Percentiles rank a stretch among this genome's conserved stretches.
These are phyloP conservation scores for Chaetoceros tenuissimus DNA, from an alignment of 108 stramenopile species.

Conservation along the genomic window DNA sequence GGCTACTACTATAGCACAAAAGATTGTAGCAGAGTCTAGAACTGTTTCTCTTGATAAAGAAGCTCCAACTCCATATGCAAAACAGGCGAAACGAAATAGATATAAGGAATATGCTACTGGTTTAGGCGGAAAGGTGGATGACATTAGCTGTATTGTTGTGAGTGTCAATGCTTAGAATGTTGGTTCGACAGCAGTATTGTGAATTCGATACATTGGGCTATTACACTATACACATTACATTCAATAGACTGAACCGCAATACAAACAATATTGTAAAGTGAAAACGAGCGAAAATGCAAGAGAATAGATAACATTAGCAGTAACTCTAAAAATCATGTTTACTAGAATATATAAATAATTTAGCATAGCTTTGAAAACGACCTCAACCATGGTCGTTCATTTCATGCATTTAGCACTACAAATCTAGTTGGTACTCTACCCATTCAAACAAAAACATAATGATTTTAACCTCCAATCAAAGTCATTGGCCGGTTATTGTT, in stretches of 20 bases:
- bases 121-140: constrained; percentile 81
- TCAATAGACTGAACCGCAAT: no score
- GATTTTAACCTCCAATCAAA: constrained; percentile 87
- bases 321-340: no score
- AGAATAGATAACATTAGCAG: no score
- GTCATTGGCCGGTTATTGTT: constrained; percentile 92
- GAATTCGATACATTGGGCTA: no score
- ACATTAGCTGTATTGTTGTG: constrained; percentile 78
- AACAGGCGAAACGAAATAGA: constrained; percentile 49
- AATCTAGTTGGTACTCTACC: no score
- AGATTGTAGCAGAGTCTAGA: constrained; percentile 54
- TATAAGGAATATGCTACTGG: constrained; percentile 54
- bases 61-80: constrained; percentile 69
- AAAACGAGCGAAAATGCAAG: no score
- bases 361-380: no score
- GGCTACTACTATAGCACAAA: constrained; percentile 38
- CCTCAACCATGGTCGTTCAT: no score
- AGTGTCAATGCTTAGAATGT: constrained; percentile 1
- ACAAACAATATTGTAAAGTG: no score
- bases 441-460: neutral
- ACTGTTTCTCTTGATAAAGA: constrained; percentile 50
- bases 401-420: no score
- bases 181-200: neutral
- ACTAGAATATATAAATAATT: no score
- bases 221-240: no score